A percentile compares a stretch with the other conserved stretches of the same genome.
phyloP scores from a whole-genome alignment of 2,329 filamentous ascomycete genomes.

The Trichoderma asperellum region DNA sequence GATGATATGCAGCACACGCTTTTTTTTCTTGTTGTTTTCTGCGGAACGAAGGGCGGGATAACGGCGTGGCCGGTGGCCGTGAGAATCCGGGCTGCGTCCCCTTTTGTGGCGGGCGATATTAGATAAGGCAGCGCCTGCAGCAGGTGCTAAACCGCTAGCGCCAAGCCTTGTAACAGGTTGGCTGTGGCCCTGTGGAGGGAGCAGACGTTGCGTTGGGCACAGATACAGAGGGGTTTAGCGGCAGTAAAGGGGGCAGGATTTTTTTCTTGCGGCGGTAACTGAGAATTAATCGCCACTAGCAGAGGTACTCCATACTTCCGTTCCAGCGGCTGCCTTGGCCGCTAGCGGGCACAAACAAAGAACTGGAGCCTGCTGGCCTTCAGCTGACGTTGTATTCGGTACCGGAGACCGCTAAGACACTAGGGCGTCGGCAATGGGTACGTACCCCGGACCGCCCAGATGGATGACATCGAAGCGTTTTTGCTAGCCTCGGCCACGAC shows the following conservation, averaged over 20 bases:
- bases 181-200: neutral
- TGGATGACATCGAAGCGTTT: neutral
- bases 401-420: neutral
- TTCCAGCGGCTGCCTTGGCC: neutral
- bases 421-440: neutral
- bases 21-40: neutral
- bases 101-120: constrained; percentile 29
- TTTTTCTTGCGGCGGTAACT: neutral
- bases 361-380: neutral
- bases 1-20: constrained; percentile 1
- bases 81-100: constrained; percentile 27
- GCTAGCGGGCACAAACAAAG: neutral
- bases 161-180: constrained; percentile 7
- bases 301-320: neutral
- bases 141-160: constrained; percentile 4
- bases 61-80: constrained; percentile 28
- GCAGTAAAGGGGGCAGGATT: neutral
- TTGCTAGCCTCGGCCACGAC: neutral
- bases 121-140: constrained; percentile 10
- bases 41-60: constrained; percentile 27
- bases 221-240: neutral
- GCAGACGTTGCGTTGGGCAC: neutral
- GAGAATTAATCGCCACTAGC: constrained; percentile 4
- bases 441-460: neutral
- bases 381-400: neutral